Conservation (phyloP, 257 asterid genomes). For the Nicotiana paniculata region DNA sequence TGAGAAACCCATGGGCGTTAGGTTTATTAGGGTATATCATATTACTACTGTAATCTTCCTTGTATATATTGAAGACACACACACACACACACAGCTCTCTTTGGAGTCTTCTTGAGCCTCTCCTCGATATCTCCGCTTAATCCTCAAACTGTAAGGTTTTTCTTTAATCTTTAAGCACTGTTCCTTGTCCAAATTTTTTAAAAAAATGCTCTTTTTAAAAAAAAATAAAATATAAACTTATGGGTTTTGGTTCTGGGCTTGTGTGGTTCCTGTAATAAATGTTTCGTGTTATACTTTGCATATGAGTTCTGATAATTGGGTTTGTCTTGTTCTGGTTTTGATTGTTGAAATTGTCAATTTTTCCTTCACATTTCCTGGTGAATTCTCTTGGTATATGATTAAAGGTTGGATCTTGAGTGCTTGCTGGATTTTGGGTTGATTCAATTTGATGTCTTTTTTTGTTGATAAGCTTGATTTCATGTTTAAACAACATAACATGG, state of each 20-base stretch:
- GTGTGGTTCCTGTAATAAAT: neutral
- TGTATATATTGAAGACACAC: neutral
- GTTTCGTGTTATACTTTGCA: neutral
- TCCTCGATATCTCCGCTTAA: neutral
- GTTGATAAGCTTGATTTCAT: neutral
- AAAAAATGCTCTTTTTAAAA: no score
- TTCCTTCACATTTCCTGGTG: neutral
- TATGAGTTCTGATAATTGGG: neutral
- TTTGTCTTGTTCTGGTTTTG: neutral
- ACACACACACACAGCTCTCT: neutral
- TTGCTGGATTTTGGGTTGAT: neutral
- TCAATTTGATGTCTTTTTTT: neutral
- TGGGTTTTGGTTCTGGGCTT: neutral
- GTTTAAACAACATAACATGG: neutral
- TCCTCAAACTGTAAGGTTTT: neutral
- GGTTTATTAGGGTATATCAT: neutral
- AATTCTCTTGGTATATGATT: neutral
- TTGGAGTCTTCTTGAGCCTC: neutral
- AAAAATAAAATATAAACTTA: no score
- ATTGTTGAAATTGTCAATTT: neutral
- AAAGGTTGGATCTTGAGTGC: neutral
- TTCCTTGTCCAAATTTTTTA: neutral
- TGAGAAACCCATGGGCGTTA: conserved; percentile 3
- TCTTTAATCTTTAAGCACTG: neutral
- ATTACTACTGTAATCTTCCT: neutral